Conservation (phyloP, 345 rosid species). For the Eucalyptus polybractea region DNA sequence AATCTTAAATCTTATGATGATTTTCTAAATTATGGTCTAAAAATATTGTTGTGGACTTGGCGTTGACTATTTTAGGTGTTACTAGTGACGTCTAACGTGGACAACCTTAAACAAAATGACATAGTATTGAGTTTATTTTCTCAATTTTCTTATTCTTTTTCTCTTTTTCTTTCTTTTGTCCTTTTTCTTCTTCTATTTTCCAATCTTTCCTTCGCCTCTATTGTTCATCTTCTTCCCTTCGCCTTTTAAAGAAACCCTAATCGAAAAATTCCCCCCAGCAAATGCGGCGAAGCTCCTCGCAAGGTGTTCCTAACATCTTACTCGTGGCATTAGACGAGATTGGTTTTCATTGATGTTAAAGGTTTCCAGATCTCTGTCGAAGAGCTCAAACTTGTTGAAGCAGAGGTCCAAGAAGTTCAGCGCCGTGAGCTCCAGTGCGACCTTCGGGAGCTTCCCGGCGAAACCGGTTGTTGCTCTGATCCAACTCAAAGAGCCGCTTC, state of each 20-base stretch:
- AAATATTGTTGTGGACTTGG: background rate
- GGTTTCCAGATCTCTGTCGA: constrained; percentile 49
- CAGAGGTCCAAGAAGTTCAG: constrained; percentile 60
- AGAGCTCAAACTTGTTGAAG: constrained; percentile 67
- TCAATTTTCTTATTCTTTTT: background rate
- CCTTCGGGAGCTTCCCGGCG: constrained; percentile 29
- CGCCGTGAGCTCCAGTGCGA: constrained; percentile 25
- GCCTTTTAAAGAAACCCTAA: background rate
- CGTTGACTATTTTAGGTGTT: no score
- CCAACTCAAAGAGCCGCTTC: constrained; percentile 48
- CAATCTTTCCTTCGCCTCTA: background rate
- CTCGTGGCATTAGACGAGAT: constrained; percentile 5
- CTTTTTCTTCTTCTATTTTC: background rate
- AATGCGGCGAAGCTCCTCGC: background rate
- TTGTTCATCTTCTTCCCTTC: background rate
- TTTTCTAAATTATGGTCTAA: background rate
- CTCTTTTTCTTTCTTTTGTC: background rate
- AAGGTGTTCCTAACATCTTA: background rate
- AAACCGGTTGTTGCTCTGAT: constrained; percentile 64
- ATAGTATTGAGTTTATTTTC: background rate
- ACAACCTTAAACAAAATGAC: background rate
- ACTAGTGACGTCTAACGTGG: no score
- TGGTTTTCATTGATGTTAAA: constrained; percentile 59
- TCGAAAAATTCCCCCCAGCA: background rate
- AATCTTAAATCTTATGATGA: background rate